These are phyloP conservation scores for Hericium alpestre DNA, from an alignment of 768 basidiomycete species.

Conservation along the genomic window DNA sequence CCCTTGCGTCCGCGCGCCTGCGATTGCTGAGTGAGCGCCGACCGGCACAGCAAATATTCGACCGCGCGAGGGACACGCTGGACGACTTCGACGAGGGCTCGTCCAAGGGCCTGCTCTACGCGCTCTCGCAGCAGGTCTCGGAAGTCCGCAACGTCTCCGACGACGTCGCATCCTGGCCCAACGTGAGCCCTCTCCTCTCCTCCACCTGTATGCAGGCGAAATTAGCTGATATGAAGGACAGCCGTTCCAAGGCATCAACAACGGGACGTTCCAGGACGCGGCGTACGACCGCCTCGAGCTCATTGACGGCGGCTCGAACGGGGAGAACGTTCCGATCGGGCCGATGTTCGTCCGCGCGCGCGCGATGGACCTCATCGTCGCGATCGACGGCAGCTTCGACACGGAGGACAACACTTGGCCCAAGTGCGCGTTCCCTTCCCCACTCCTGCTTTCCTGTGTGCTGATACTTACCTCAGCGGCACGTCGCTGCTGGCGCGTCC, in stretches of 20 bases:
- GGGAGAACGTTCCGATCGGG: constrained; percentile 60
- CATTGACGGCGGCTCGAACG: constrained; percentile 62
- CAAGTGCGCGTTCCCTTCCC: constrained; percentile 35
- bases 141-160: constrained; percentile 42
- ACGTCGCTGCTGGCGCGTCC: constrained; percentile 34
- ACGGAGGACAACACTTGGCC: constrained; percentile 45
- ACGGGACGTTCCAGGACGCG: constrained; percentile 41
- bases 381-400: constrained; percentile 58
- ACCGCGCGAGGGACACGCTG: constrained; percentile 31
- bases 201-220: neutral
- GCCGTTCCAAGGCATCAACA: constrained; percentile 44
- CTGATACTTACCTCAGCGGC: constrained; percentile 28
- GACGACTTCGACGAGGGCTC: constrained; percentile 27
- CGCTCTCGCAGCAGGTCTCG: constrained; percentile 37
- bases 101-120: constrained; percentile 31
- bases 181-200: constrained; percentile 17
- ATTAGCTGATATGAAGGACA: neutral
- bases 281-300: constrained; percentile 45
- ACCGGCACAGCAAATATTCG: constrained; percentile 34
- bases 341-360: constrained; percentile 63
- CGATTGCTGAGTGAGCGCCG: neutral
- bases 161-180: constrained; percentile 65
- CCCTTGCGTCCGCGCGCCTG: neutral
- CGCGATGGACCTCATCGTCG: constrained; percentile 63
- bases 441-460: neutral